Evolutionary conservation across 2,329 filamentous ascomycete species (phyloP).

Genomic region (Trichoderma citrinoviride): DNA sequence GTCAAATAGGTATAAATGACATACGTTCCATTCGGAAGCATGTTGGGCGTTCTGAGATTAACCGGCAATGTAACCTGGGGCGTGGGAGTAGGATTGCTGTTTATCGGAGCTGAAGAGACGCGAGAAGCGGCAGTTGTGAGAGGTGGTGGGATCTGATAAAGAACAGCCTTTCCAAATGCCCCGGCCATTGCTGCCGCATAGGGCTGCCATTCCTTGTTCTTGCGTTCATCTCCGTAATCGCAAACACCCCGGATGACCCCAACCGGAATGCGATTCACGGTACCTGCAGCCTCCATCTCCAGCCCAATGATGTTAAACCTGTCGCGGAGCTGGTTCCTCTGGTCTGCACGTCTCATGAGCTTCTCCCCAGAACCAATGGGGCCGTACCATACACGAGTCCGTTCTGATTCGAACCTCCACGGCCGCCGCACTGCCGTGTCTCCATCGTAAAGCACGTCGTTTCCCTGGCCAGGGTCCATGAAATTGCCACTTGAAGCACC

Average conservation of each 20-base stretch:
- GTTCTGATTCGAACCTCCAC: conserved; percentile 23
- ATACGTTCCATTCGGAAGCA: too few species aligned
- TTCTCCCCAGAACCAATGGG: conserved; percentile 20
- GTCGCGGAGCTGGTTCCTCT: conserved; percentile 17
- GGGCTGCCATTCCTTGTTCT: conserved; percentile 36
- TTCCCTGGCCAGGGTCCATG: conserved; percentile 33
- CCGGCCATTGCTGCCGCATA: conserved; percentile 39
- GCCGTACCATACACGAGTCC: conserved; percentile 35
- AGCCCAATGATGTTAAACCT: conserved; percentile 29
- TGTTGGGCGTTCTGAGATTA: too few species aligned
- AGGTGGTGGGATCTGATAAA: too few species aligned
- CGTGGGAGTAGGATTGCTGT: too few species aligned
- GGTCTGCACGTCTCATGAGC: background rate
- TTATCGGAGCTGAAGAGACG: too few species aligned
- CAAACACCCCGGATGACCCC: conserved; percentile 38
- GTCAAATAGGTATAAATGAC: too few species aligned
- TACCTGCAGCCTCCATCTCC: conserved; percentile 36
- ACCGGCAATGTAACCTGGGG: too few species aligned
- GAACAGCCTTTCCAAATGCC: conserved; percentile 31
- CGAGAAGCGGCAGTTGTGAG: too few species aligned
- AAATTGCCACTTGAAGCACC: conserved; percentile 30
- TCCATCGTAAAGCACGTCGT: conserved; percentile 28
- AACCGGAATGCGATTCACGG: too few species aligned
- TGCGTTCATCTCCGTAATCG: conserved; percentile 42
- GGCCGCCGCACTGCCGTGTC: conserved; percentile 23